Evolutionary conservation across 768 basidiomycete genomes (phyloP), one percentile per base, ranked within the genome.

Genomic region (Rhizopogon sp.): DNA sequence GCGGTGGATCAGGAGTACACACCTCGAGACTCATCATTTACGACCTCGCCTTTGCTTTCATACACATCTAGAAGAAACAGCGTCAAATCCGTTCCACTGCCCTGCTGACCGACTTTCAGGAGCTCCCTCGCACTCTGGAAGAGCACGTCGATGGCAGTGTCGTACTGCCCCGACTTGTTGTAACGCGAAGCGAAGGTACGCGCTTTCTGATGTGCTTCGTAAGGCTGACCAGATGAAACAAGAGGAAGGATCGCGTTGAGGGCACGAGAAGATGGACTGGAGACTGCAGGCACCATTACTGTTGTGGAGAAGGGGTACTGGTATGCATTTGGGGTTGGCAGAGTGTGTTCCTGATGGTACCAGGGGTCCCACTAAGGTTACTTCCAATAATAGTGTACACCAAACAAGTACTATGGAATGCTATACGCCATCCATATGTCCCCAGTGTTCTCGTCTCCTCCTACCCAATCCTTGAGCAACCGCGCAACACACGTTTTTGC

Each of bases 151-250:
- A 93, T 89, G 16, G 97, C 95, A 13, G 86, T 86, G 64, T 87
- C 86, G 65, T 87, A 86, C 61, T 95, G 88, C 2, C 76, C 77
- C 3, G 90, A 82, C 74, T 93, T 93, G 50, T 79, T 76, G 68
- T 92, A 92, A 62, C 95, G 81, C 3, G 94, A 86, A 5, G 93
- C 93, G 60, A 96, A 97, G 16, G 95, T 98, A 28, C 96, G 83
- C 9, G 94, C 93, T 72, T 98, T 98, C 70, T 98, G 95, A 63
- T 98, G 96, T 0, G 95, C 95, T 58, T 94, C 92, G 69, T 97
- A 97, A 13, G 79, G 70, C 37, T 93, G 91, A 9, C 86, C 82
- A 9, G 77, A 75, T 5, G 79, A 69, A 50, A 94, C 87, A 47
- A 86, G 80, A 10, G 84, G 91, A 55, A 88, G 74, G 60, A 89